Evolutionary conservation across 208 protist genomes (phyloP), one percentile per base, ranked within the genome.

Genomic region (Acanthamoeba culbertsoni): DNA sequence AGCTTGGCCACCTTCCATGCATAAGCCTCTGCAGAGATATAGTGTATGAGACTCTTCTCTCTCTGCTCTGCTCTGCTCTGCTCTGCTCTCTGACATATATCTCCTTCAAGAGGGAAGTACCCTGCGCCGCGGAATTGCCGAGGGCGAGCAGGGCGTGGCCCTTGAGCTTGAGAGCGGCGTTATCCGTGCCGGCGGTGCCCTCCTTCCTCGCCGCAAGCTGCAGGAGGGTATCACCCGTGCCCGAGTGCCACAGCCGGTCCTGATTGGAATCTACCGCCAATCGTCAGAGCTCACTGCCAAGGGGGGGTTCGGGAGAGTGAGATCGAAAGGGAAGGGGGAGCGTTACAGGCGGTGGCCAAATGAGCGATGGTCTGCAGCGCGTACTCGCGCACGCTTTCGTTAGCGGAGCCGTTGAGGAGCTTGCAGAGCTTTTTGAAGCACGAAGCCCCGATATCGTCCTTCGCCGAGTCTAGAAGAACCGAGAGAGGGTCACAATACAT

Each of bases 381-480:
- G 18, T 84, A 84, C 16, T 84, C 73, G 6, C 73, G 73, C 73
- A 84, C 73, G 73, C 73, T 84, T 26, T 84, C 73, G 43, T 84
- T 84, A 0, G 73, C 8, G 14, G 73, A 84, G 14, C 55, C 55
- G 5, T 37, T 31, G 26, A 55, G 55, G 4, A 84, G 26, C 28
- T 84, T 84, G 73, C 20, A 84, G 28, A 84, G 73, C 43, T 84
- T 84, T 42, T 84, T 84, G 73, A 84, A 84, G 28, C 73, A 57
- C 43, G 73, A 84, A n/a, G 42, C 46, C 8, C 73, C 73, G 40
- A 84, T 84, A 37, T 84, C 73, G 42, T 84, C 73, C 42, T 84
- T 84, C 42, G 31, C 55, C 18, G 73, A 6, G 12, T 84, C 73
- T 84, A 43, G 7, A 28, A 20, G 4, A 4, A 26, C 7, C 18